Evolutionary conservation across 164 flowering plant species (phyloP), one percentile per base, ranked within the genome.

Genomic region (Chloranthus sessilifolius): DNA sequence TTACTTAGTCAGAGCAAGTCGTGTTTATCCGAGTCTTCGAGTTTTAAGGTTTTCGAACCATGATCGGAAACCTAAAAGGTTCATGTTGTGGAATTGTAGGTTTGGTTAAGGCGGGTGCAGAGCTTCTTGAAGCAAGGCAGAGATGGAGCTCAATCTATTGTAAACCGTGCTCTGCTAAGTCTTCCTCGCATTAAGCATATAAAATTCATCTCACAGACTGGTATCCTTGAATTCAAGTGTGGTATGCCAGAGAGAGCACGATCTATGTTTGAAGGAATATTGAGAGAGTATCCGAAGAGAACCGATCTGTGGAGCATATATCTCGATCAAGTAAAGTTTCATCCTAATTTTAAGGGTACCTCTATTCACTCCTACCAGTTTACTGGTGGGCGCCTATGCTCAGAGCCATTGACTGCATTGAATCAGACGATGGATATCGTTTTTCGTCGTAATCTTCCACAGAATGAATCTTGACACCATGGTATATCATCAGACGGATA

Each of bases 231-330:
- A 74, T 92, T 83, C 68, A 86, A 84, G 65, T 61, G 65, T 62
- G 99, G 95, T 15, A 74, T 76, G 35, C 76, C 96, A 28, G 95
- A 92, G 53, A 76, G 83, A 63, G 99, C 84, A 9, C 63, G 96
- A 47, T 69, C 95, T 23, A 51, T 86, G 77, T 88, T 92, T 67
- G 99, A 92, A 67, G 76, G 71, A 54, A 73, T 92, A 43, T 58
- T 92, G 50, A 64, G 79, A 47, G 91, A 86, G 61, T 81, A 80
- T 53, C 99, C 99, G 7, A 92, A 84, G 65, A 80, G 91, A 63
- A 82, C 80, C 16, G 99, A 92, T 63, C 59, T 92, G 59, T 92
- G 99, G 99, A 92, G 81, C 47, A 57, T 84, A 35, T 92, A 92
- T 58, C 72, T 92, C 31, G 96, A 92, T 69, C 96, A 88, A 52